Conservation (phyloP, 106 monocot genomes). For the Alisma plantagoaquatica region DNA sequence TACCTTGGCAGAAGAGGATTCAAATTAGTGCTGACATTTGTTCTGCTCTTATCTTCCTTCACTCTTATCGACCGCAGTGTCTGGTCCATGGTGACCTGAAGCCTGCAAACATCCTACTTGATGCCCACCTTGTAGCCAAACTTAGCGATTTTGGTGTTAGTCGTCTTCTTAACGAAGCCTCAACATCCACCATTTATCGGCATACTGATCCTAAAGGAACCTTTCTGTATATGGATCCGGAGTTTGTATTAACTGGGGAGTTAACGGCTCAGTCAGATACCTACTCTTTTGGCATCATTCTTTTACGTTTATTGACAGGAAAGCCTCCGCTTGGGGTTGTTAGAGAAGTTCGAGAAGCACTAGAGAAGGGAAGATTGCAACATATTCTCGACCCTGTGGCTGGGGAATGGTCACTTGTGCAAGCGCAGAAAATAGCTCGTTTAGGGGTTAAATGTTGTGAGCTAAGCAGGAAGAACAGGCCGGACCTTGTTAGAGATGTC, state of each 20-base stretch:
- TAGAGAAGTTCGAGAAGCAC: slow-evolving; percentile 9
- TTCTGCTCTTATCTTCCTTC: slow-evolving; percentile 43
- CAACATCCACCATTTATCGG: slow-evolving; percentile 11
- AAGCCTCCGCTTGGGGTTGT: slow-evolving; percentile 9
- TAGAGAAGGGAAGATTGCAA: neutral
- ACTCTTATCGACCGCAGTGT: slow-evolving; percentile 12
- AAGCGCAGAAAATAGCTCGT: slow-evolving; percentile 14
- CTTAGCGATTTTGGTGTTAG: slow-evolving; percentile 22
- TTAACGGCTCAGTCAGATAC: slow-evolving; percentile 1
- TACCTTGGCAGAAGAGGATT: slow-evolving; percentile 44
- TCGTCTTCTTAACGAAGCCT: slow-evolving; percentile 8
- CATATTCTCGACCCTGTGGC: slow-evolving; percentile 18
- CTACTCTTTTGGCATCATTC: slow-evolving; percentile 10
- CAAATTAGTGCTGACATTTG: slow-evolving; percentile 54
- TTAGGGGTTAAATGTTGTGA: slow-evolving; percentile 23
- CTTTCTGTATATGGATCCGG: slow-evolving; percentile 41
- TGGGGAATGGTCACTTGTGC: slow-evolving; percentile 21
- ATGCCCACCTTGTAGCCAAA: slow-evolving; percentile 20
- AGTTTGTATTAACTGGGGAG: slow-evolving; percentile 15
- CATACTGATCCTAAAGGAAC: slow-evolving; percentile 28
- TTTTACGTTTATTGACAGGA: slow-evolving; percentile 7
- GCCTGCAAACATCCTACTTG: slow-evolving; percentile 27
- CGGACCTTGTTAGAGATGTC: slow-evolving; percentile 13
- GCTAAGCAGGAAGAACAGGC: slow-evolving; percentile 11
- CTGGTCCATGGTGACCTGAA: slow-evolving; percentile 25